Base-by-base conservation (phyloP, 441 rosid genomes). In the Bocquillonia castaneifolia region DNA sequence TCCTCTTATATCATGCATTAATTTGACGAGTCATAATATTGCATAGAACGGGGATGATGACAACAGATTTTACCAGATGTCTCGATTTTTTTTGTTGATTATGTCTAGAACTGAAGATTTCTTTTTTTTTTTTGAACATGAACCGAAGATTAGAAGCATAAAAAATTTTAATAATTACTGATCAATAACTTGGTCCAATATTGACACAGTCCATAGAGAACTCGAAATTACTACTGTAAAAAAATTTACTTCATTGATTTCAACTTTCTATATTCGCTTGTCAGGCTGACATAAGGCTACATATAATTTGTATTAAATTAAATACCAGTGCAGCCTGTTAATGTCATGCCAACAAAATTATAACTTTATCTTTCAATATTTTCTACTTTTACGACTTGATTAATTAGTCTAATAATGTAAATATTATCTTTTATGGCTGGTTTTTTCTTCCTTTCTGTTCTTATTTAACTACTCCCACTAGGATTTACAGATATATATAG, bases 391-490 rank as follows among this genome's bases (percentile, higher is more conserved):
- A 32, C 68, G 60, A 13, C 44, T 36, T 48, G 32, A 67, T 62
- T 63, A 18, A 15, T 60, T n/a, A n/a, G n/a, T 17, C 54, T 48
- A 70, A 59, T 70, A 55, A 60, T 61, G 40, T 23, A 1, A 18
- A 61, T 9, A 54, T 18, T 10, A 50, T 51, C 50, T 36, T 65
- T 64, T 12, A 40, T 18, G 7, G 47, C 5, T 12, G 29, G 18
- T 13, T 58, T 58, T 68, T 74, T 44, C 45, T 28, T 23, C 13
- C 36, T 25, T 37, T 18, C 10, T 37, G 39, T 31, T 71, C 25
- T 53, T 59, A 39, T 34, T 48, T 63, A 78, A 74, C 78, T 14
- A 53, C 76, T 74, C 70, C 66, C 67, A 26, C 23, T n/a, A n/a
- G n/a, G n/a, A n/a, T n/a, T n/a, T n/a, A n/a, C n/a, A n/a, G n/a